Base-by-base conservation (phyloP, 441 rosid species). In the Bocquillonia castaneifolia region DNA sequence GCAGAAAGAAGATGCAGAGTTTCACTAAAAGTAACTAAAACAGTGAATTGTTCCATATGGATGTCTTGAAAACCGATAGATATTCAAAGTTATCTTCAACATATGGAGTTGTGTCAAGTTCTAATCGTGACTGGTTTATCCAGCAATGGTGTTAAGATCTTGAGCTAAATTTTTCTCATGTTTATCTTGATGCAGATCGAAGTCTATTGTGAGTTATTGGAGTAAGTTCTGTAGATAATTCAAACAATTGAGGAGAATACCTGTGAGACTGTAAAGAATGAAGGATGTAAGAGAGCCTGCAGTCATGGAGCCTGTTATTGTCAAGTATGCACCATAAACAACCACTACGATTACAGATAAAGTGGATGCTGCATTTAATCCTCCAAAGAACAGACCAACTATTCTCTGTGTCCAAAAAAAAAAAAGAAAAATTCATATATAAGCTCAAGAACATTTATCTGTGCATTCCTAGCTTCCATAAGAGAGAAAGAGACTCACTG, bases 191-290 rank as follows among this genome's bases (percentile, higher is more conserved):
- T 37, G 25, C 48, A 36, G 59, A 48, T 31, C 2, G 12, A 58
- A 58, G 10, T 36, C 56, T 45, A 22, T 39, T 14, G 15, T 60
- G 48, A 65, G 7, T 14, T 32, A 0, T 29, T 26, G 4, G 9
- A 51, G 68, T 29, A 50, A 45, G 36, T 56, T 42, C 29, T 39
- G 36, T 54, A 59, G 20, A 55, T 48, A 65, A 44, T 15, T 55
- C 25, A 66, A 45, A 37, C 52, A 44, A 28, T 31, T 44, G 64
- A 63, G 5, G 9, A 57, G 58, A 40, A 26, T 79, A 91, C 99
- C 97, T 65, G 97, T 91, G 75, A 89, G 95, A 72, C 97, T 91
- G 55, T 93, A 91, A 63, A 93, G 96, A 71, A 93, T 91, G 87
- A 93, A 93, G 71, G 99, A 91, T 51, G 97, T 93, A 69, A 93